These are phyloP conservation scores for Tricholoma saponaceum DNA, from an alignment of 768 basidiomycete species.

Conservation along the genomic window DNA sequence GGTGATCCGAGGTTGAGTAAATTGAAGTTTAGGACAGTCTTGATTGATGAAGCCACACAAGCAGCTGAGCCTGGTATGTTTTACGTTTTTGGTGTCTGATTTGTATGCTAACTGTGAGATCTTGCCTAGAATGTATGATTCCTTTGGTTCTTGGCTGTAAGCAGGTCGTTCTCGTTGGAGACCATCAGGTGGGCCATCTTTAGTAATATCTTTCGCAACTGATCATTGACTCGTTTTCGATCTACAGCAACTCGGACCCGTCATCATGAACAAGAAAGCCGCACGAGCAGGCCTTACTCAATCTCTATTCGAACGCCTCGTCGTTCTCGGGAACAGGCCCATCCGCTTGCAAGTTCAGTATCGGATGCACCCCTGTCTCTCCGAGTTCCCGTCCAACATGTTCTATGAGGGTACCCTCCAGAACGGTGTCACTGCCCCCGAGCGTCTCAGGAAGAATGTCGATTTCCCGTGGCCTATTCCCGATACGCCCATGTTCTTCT, in stretches of 20 bases:
- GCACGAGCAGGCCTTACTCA: constrained; percentile 98
- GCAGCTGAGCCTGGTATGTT: constrained; percentile 89
- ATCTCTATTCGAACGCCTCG: constrained; percentile 96
- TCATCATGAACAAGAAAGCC: constrained; percentile 99
- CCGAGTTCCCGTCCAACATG: constrained; percentile 99
- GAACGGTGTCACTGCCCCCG: constrained; percentile 98
- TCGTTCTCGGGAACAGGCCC: constrained; percentile 91
- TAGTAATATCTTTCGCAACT: not conserved
- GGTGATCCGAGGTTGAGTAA: constrained; percentile 96
- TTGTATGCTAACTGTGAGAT: constrained; percentile 12
- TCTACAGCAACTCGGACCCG: constrained; percentile 91
- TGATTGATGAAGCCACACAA: constrained; percentile 98
- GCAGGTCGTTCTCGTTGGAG: constrained; percentile 96
- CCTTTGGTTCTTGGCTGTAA: constrained; percentile 97
- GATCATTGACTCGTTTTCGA: constrained; percentile 4
- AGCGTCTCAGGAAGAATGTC: constrained; percentile 94
- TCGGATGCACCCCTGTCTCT: constrained; percentile 99
- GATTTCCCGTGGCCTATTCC: constrained; percentile 99
- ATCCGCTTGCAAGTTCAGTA: constrained; percentile 99
- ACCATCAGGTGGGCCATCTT: constrained; percentile 58
- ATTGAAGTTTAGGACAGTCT: constrained; percentile 96
- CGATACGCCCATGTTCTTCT: constrained; percentile 99
- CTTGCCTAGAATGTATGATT: constrained; percentile 90
- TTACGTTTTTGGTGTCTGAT: constrained; percentile 2
- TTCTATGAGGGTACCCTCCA: constrained; percentile 99